These are phyloP conservation scores for Emericellopsis terricola DNA, from an alignment of 495 filamentous ascomycete genomes.

Conservation along the genomic window DNA sequence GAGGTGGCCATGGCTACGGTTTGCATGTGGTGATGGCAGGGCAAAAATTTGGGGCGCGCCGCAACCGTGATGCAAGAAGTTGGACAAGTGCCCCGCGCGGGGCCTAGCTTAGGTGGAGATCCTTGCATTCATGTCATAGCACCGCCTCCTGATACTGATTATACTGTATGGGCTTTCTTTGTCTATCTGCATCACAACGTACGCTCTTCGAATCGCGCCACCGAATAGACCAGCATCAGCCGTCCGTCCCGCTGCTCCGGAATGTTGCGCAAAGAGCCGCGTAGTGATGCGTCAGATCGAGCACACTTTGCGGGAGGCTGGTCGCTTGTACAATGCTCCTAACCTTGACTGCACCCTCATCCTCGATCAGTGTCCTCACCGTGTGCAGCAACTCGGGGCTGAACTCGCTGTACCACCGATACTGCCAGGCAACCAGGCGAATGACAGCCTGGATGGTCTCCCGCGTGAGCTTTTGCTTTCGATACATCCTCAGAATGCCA, in stretches of 20 bases:
- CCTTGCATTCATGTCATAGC: no score
- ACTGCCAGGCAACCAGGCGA: slow-evolving; percentile 87
- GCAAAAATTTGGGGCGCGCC: no score
- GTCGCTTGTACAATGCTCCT: slow-evolving; percentile 94
- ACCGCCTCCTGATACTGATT: no score
- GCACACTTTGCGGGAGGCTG: slow-evolving; percentile 74
- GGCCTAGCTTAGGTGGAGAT: no score
- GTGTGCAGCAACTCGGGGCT: slow-evolving; percentile 74
- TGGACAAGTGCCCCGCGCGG: no score
- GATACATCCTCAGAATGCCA: slow-evolving; percentile 60
- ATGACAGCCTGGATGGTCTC: slow-evolving; percentile 68
- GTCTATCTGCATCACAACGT: no score
- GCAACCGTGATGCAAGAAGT: no score
- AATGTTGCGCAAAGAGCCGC: slow-evolving; percentile 88
- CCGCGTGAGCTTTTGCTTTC: slow-evolving; percentile 52
- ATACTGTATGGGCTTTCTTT: no score
- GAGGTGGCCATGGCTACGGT: no score
- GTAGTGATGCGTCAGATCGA: slow-evolving; percentile 93
- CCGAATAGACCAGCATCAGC: no score
- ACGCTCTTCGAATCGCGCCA: no score
- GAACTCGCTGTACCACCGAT: slow-evolving; percentile 99
- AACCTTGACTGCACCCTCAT: slow-evolving; percentile 93
- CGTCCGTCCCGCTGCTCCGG: slow-evolving; percentile 84
- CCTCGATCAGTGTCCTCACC: slow-evolving; percentile 84
- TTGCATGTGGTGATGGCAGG: no score